Base-by-base conservation (phyloP, 768 basidiomycete species). In the Hericium coralloides region DNA sequence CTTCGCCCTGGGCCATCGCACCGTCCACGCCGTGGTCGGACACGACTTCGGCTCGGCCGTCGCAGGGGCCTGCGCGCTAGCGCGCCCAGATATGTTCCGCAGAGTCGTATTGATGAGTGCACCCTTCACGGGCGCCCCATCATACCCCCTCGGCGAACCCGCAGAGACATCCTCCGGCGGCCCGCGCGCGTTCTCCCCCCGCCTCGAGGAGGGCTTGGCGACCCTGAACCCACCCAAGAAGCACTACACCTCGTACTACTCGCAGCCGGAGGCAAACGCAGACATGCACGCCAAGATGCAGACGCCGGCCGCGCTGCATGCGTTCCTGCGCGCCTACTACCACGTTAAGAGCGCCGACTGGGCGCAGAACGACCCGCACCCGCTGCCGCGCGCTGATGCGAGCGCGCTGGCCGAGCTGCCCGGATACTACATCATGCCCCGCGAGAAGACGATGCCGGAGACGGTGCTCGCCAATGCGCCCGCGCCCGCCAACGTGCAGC, bases 271-370 rank as follows among this genome's bases (percentile, higher is more conserved):
- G 5, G 82, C 82, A 37, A 77, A 80, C 60, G 50, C 41, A 5
- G 75, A 83, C 59, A 73, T 82, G 71, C 60, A 64, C 22, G 60
- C 67, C n/a, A 25, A n/a, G 22, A 54, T 56, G 55, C 52, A 58
- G 52, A 53, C 78, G 3, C 75, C 78, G 0, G 66, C 72, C 53
- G 79, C 78, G 7, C 66, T 83, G 5, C 74, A 65, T 31, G 64
- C 68, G 1, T 83, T 83, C 60, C 59, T 83, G n/a, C 74, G 79
- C 49, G 73, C 74, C 0, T 83, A 82, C 63, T 80, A 73, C 63
- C 79, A 84, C 66, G 71, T 75, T 59, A 86, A 85, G 68, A 83
- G 79, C 61, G 83, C 74, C 2, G 77, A 81, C 58, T 80, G 79
- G 78, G 57, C 62, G 4, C 64, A 64, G 4, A 80, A 81, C 64